phyloP scores from a whole-genome alignment of 2,329 filamentous ascomycete species.

The Nigrograna mackinnonii region DNA sequence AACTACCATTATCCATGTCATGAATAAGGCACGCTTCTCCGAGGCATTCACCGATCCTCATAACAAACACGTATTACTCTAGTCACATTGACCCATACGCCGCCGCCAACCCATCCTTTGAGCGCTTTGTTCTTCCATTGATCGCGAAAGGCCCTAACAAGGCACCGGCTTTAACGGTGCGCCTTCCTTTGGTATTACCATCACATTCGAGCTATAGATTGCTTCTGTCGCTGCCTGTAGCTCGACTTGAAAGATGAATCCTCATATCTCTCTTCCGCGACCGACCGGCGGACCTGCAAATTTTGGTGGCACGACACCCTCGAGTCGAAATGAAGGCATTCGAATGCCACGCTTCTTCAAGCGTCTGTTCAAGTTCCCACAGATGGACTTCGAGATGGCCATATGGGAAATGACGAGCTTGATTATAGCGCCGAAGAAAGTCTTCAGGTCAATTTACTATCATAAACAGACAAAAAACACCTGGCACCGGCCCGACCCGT shows the following conservation, averaged over 20 bases:
- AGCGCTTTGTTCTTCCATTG: no score
- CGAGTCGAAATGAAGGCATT: conserved; percentile 55
- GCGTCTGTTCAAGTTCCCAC: conserved; percentile 71
- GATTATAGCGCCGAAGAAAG: conserved; percentile 70
- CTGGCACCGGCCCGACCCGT: conserved; percentile 70
- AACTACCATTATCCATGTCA: no score
- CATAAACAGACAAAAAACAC: conserved; percentile 72
- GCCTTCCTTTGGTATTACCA: no score
- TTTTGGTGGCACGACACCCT: conserved; percentile 56
- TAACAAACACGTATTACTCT: no score
- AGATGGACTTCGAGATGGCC: conserved; percentile 76
- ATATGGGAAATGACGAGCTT: conserved; percentile 74
- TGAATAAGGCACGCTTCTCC: no score
- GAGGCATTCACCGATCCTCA: no score
- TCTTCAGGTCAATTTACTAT: conserved; percentile 72
- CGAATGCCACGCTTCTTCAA: conserved; percentile 71
- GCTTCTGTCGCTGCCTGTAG: conserved; percentile 1
- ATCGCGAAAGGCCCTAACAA: no score
- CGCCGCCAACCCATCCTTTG: no score
- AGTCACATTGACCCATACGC: no score
- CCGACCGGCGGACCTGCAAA: conserved; percentile 58
- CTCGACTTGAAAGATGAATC: conserved; percentile 52
- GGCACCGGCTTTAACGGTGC: no score
- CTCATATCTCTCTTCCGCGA: conserved; percentile 62
- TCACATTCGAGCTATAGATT: no score